These are phyloP conservation scores for Chenopodium quinoa DNA, from an alignment of 148 eudicot species.

Conservation along the genomic window DNA sequence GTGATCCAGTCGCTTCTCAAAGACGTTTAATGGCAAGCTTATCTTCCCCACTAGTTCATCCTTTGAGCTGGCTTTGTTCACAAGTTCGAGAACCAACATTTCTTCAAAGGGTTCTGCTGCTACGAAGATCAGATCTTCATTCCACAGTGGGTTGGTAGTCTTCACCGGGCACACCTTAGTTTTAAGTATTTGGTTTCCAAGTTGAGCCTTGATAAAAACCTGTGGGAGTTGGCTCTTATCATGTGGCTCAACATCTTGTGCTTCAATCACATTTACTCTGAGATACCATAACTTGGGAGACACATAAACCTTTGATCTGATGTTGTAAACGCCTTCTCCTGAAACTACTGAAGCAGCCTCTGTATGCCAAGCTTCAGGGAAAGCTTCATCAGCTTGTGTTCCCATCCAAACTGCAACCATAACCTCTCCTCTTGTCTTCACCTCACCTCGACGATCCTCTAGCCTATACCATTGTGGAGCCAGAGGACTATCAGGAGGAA, in stretches of 20 bases:
- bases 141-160: conserved; percentile 40
- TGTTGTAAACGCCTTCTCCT: conserved; percentile 39
- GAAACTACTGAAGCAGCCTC: conserved; percentile 41
- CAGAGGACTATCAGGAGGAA: conserved; percentile 49
- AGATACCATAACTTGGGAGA: conserved; percentile 48
- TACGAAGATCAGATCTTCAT: conserved; percentile 45
- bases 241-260: conserved; percentile 42
- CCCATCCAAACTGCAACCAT: conserved; percentile 57
- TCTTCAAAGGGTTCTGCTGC: conserved; percentile 49
- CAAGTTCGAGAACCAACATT: conserved; percentile 30
- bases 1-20: conserved; percentile 42
- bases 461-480: conserved; percentile 49
- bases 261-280: conserved; percentile 43
- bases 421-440: conserved; percentile 38
- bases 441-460: conserved; percentile 43
- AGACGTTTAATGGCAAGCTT: conserved; percentile 29
- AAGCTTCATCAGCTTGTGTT: conserved; percentile 51
- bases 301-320: conserved; percentile 45
- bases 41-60: conserved; percentile 44
- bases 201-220: conserved; percentile 36
- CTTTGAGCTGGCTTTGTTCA: conserved; percentile 37
- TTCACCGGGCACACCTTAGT: conserved; percentile 32
- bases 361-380: conserved; percentile 52
- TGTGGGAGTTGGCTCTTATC: conserved; percentile 37
- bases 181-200: conserved; percentile 36